Evolutionary conservation across 805 yeast genomes (phyloP), one percentile per base, ranked within the genome.

Genomic region (Hanseniaspora clermontiae): DNA sequence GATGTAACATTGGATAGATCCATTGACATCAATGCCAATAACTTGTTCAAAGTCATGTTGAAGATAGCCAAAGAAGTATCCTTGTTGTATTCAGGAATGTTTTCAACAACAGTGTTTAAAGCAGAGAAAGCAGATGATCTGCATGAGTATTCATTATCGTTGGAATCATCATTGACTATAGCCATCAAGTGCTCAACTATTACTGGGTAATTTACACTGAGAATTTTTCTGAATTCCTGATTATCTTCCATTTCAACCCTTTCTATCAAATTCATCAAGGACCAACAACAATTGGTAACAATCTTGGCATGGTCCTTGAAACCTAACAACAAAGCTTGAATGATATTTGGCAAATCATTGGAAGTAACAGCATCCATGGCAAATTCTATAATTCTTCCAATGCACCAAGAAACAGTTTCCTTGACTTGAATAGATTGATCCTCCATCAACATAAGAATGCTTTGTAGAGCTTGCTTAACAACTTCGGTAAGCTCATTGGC

Each of bases 41-140:
- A 75, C 62, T 95, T 81, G 58, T 71, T 72, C 65, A 91, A 74
- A 29, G 84, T 82, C 62, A 84, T 90, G 9, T 81, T 72, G 1
- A 96, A 95, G 61, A 91, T 78, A 49, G 77, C 74, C 59, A 84
- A 82, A 39, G 90, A 83, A 27, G 81, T 69, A 39, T 79, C 80
- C 68, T 85, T 75, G 43, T 84, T 84, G 64, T 80, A 86, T 47
- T 75, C 76, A 6, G 95, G 81, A 64, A 91, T 77, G 68, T 78
- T 84, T 49, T 82, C 76, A 27, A 91, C 95, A 65, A 90, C 73
- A 0, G 91, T 77, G 1, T 95, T 82, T 61, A 93, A 73, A 0
- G 97, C 95, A 70, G 95, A 96, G 68, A 88, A 93, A 1, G 97
- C 95, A n/a, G 97, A 88, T 1, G 97, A 91, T 66, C 97, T 79